phyloP scores from a whole-genome alignment of 805 yeast genomes.

The Pachysolen tannophilus region DNA sequence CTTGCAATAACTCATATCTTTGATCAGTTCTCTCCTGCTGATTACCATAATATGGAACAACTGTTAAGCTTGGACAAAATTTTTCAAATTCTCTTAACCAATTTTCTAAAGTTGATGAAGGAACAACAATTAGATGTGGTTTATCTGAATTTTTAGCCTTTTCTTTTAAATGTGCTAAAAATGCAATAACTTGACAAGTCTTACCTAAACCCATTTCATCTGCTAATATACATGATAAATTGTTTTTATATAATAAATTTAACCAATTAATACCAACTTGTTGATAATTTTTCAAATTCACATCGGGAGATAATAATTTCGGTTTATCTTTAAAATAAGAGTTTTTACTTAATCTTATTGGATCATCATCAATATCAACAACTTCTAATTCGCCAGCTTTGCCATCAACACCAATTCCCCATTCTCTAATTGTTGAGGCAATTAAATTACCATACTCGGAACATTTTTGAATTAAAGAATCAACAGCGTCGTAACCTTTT shows the following conservation, averaged over 20 bases:
- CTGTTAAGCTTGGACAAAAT: conserved; percentile 74
- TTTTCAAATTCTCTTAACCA: conserved; percentile 93
- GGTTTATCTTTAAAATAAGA: conserved; percentile 68
- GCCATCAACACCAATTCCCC: conserved; percentile 84
- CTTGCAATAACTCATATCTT: conserved; percentile 54
- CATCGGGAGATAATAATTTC: conserved; percentile 46
- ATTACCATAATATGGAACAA: conserved; percentile 92
- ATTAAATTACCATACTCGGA: conserved; percentile 68
- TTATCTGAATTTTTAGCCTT: conserved; percentile 45
- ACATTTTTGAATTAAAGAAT: conserved; percentile 81
- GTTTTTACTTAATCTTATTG: conserved; percentile 22
- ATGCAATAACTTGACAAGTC: conserved; percentile 92
- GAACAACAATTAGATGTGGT: conserved; percentile 92
- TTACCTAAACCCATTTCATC: conserved; percentile 99
- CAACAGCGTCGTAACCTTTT: conserved; percentile 90
- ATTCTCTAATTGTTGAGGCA: conserved; percentile 60
- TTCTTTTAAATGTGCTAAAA: conserved; percentile 77
- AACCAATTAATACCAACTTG: conserved; percentile 98
- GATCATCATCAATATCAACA: conserved; percentile 40
- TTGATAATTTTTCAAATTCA: conserved; percentile 80
- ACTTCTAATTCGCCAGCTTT: conserved; percentile 57
- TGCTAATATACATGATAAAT: conserved; percentile 87
- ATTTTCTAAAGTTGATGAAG: conserved; percentile 92
- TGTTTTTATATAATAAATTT: conserved; percentile 63
- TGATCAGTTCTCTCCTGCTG: conserved; percentile 79